These are phyloP conservation scores for Theileria orientalis DNA, from an alignment of 169 alveolate species.

Conservation along the genomic window DNA sequence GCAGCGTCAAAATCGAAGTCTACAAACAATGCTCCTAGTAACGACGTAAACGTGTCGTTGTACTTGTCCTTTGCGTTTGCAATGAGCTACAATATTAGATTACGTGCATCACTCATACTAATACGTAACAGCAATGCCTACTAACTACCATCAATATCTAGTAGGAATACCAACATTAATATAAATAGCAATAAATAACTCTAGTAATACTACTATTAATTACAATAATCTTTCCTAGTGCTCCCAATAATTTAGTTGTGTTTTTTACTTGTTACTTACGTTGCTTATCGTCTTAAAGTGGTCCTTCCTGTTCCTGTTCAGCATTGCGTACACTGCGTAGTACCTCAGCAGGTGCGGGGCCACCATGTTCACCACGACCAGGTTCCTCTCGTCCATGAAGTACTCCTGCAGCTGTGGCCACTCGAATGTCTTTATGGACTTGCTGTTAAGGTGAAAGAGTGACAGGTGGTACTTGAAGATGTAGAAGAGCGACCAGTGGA, in stretches of 20 bases:
- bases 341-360: slow-evolving; percentile 79
- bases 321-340: slow-evolving; percentile 78
- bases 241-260: not conserved
- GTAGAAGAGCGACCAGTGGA: slow-evolving; percentile 76
- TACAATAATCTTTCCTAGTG: too few relatives aligned
- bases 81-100: slow-evolving; percentile 36
- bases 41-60: slow-evolving; percentile 85
- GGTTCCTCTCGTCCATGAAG: slow-evolving; percentile 76
- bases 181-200: too few relatives aligned
- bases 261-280: slow-evolving; percentile 1
- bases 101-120: too few relatives aligned
- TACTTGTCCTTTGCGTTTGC: slow-evolving; percentile 75
- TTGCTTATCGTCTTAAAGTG: slow-evolving; percentile 74
- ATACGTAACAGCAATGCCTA: too few relatives aligned
- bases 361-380: slow-evolving; percentile 69
- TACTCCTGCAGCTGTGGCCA: slow-evolving; percentile 79
- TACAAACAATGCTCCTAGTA: slow-evolving; percentile 82
- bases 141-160: too few relatives aligned
- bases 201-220: too few relatives aligned
- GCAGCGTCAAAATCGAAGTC: slow-evolving; percentile 87
- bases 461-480: slow-evolving; percentile 74
- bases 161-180: too few relatives aligned
- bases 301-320: slow-evolving; percentile 76
- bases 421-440: slow-evolving; percentile 66
- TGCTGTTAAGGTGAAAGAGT: slow-evolving; percentile 67